Percentiles rank a stretch among this genome's conserved stretches.
Conservation (phyloP, 352 stramenopile species). For the Nothophytophthora sp. region DNA sequence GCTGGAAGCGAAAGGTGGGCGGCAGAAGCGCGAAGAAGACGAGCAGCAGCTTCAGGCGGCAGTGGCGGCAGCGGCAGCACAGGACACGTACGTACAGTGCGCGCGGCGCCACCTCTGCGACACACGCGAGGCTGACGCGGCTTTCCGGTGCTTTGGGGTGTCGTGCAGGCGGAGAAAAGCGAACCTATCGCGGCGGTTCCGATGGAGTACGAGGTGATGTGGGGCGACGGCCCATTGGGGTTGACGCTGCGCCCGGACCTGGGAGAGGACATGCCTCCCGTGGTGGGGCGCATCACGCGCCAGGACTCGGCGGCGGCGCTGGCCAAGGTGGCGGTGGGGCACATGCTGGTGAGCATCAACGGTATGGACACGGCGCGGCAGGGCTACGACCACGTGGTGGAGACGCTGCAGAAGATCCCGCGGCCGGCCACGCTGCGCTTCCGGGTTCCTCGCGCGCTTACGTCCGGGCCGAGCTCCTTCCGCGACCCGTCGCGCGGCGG, state of each 20-base stretch:
- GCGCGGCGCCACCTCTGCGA: constrained; percentile 1
- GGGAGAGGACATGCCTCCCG: constrained; percentile 86
- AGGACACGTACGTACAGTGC: constrained; percentile 6
- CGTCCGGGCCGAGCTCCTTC: constrained; percentile 15
- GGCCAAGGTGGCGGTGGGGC: constrained; percentile 77
- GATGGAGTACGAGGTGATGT: constrained; percentile 90
- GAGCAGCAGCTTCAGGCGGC: constrained; percentile 2
- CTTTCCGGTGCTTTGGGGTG: constrained; percentile 7
- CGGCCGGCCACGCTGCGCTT: constrained; percentile 83
- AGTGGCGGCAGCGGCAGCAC: constrained; percentile 9
- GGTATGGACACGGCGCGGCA: constrained; percentile 84
- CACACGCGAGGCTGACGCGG: not conserved
- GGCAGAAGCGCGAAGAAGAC: constrained; percentile 17
- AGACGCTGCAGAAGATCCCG: constrained; percentile 83
- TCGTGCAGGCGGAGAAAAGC: constrained; percentile 7
- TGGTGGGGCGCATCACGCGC: constrained; percentile 88
- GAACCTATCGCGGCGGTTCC: not conserved
- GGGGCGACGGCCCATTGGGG: constrained; percentile 79
- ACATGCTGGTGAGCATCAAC: constrained; percentile 92
- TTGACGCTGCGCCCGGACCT: constrained; percentile 84
- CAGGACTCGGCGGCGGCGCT: constrained; percentile 79
- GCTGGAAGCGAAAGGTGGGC: constrained; percentile 18
- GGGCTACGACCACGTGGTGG: constrained; percentile 82
- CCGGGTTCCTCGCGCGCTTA: constrained; percentile 65
- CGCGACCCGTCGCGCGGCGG: constrained; percentile 32